Conservation (phyloP, 768 basidiomycete genomes). For the Trametes cinnabarina region DNA sequence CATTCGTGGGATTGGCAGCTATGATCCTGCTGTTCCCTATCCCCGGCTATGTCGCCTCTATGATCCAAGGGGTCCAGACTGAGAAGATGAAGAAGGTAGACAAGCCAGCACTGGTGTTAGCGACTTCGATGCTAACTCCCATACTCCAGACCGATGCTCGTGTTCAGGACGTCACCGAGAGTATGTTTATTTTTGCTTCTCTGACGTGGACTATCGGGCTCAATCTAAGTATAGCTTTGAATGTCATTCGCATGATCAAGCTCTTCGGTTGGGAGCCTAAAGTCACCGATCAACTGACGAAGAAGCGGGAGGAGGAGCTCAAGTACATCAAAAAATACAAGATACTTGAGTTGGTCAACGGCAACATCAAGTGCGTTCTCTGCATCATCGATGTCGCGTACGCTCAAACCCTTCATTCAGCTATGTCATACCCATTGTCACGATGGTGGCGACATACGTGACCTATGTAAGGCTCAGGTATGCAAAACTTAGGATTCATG, state of each 20-base stretch:
- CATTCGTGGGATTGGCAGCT: conserved; percentile 43
- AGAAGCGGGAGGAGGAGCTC: conserved; percentile 64
- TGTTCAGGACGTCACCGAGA: conserved; percentile 43
- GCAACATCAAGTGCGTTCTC: conserved; percentile 40
- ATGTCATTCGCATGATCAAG: conserved; percentile 46
- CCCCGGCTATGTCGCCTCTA: conserved; percentile 41
- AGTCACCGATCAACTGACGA: conserved; percentile 50
- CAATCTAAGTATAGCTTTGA: conserved; percentile 27
- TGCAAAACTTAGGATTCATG: not conserved
- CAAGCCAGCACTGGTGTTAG: not conserved
- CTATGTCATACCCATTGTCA: conserved; percentile 57
- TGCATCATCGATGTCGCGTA: not conserved
- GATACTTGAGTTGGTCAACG: conserved; percentile 48
- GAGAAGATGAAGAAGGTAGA: conserved; percentile 43
- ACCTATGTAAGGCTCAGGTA: conserved; percentile 45
- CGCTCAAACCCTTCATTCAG: conserved; percentile 30
- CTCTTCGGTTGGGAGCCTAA: conserved; percentile 47
- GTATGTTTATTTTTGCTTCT: conserved; percentile 17
- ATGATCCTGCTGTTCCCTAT: conserved; percentile 42
- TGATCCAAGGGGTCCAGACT: conserved; percentile 35
- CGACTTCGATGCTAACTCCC: not conserved
- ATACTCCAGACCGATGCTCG: conserved; percentile 41
- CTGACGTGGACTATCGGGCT: not conserved
- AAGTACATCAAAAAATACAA: conserved; percentile 50
- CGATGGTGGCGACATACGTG: conserved; percentile 67